These are phyloP conservation scores for Conringia planisiliqua DNA, from an alignment of 345 rosid species.

Conservation along the genomic window DNA sequence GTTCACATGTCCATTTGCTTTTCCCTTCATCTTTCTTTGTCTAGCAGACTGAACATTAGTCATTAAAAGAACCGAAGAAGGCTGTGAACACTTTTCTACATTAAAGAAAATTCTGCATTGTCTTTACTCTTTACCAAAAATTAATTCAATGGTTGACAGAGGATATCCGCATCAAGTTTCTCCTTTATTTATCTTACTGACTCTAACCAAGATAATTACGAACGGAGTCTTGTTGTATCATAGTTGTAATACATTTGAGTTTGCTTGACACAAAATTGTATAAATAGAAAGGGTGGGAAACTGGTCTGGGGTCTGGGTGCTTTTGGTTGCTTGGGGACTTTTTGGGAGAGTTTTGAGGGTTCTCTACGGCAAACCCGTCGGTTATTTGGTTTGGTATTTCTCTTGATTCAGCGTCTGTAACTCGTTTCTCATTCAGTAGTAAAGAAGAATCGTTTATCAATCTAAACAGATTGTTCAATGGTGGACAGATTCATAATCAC, in stretches of 20 bases:
- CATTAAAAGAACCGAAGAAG: not conserved
- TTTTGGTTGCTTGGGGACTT: not conserved
- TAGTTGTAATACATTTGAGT: not conserved
- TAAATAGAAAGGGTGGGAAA: not conserved
- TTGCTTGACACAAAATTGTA: not conserved
- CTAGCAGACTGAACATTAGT: constrained; percentile 14
- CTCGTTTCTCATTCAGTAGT: not conserved
- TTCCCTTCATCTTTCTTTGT: not conserved
- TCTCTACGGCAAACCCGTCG: not conserved
- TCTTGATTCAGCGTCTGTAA: not conserved
- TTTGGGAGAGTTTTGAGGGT: not conserved
- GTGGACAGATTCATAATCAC: not conserved
- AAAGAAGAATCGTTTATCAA: not conserved
- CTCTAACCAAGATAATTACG: not conserved
- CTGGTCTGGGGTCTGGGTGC: not conserved
- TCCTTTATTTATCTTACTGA: not conserved
- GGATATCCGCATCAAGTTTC: not conserved
- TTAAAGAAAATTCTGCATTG: not conserved
- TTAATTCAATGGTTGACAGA: not conserved
- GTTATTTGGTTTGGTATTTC: constrained; percentile 3
- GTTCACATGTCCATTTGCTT: constrained; percentile 18
- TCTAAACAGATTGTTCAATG: not conserved
- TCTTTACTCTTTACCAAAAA: not conserved
- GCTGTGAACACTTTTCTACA: not conserved
- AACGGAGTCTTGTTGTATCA: not conserved